phyloP scores from a whole-genome alignment of 768 basidiomycete species.

The Pleurotus tuber-regium region DNA sequence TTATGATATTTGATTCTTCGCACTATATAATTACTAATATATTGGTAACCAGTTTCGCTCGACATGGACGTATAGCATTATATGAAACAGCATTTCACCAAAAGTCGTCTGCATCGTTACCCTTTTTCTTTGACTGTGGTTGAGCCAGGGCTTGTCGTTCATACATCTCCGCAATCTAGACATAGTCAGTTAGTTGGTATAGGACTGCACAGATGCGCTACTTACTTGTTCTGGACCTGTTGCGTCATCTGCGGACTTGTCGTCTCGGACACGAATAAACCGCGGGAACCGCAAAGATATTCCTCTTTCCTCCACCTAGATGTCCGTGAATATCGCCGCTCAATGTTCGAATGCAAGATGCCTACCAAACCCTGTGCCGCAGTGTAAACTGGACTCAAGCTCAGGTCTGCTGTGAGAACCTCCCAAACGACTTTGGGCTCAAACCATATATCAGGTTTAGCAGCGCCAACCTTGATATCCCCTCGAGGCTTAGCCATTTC shows the following conservation, averaged over 20 bases:
- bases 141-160: conserved; percentile 83
- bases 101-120: conserved; percentile 71
- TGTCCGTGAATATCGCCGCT: conserved; percentile 8
- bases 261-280: conserved; percentile 89
- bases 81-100: conserved; percentile 56
- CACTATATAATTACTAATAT: conserved; percentile 3
- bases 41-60: conserved; percentile 4
- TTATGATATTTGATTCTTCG: conserved; percentile 14
- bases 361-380: conserved; percentile 88
- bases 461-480: conserved; percentile 86
- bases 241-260: conserved; percentile 90
- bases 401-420: conserved; percentile 94
- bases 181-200: not conserved
- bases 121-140: conserved; percentile 65
- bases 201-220: too few relatives aligned
- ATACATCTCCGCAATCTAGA: conserved; percentile 92
- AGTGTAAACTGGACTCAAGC: conserved; percentile 94
- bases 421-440: conserved; percentile 98
- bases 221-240: conserved; percentile 90
- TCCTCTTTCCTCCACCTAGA: conserved; percentile 81
- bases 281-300: conserved; percentile 96
- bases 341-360: conserved; percentile 14
- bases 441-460: conserved; percentile 98
- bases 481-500: conserved; percentile 69
- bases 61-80: not conserved